These are phyloP conservation scores for Yamadazyma triangularis DNA, from an alignment of 1,139 yeast species.

Conservation along the genomic window DNA sequence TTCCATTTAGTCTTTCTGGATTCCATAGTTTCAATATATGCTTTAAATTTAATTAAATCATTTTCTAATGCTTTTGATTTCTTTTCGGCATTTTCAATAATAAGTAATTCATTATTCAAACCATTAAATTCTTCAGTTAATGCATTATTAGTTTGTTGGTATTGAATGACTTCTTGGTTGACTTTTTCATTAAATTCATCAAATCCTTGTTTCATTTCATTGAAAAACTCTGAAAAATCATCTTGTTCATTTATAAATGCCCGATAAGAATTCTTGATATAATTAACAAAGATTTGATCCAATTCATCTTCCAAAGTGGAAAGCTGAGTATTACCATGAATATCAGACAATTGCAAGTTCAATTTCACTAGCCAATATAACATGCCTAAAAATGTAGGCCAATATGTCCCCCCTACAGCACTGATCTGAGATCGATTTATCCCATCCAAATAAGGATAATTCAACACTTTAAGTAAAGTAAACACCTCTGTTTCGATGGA, in stretches of 20 bases:
- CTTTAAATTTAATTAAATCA: constrained; percentile 67
- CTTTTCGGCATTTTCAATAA: constrained; percentile 44
- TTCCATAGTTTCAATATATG: constrained; percentile 66
- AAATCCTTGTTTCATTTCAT: constrained; percentile 56
- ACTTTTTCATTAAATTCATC: constrained; percentile 32
- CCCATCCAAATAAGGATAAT: constrained; percentile 78
- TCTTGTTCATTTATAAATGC: constrained; percentile 62
- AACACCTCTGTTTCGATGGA: constrained; percentile 76
- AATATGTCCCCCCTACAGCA: constrained; percentile 88
- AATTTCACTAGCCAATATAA: constrained; percentile 73
- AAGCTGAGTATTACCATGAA: constrained; percentile 21
- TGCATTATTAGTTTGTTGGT: constrained; percentile 39
- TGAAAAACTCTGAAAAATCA: constrained; percentile 51
- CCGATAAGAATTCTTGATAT: constrained; percentile 63
- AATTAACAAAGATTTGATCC: constrained; percentile 63
- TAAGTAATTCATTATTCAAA: constrained; percentile 20
- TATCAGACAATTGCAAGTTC: constrained; percentile 42
- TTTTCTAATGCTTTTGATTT: constrained; percentile 64
- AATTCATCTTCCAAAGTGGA: constrained; percentile 38
- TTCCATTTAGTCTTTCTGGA: constrained; percentile 64
- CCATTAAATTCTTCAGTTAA: constrained; percentile 27
- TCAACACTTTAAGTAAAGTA: constrained; percentile 55
- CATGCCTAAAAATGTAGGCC: constrained; percentile 84
- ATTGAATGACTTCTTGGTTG: constrained; percentile 32
- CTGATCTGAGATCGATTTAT: constrained; percentile 80